Evolutionary conservation across 1,284 basidiomycete genomes (phyloP), one percentile per base, ranked within the genome.

Genomic region (Tremellales sp.): DNA sequence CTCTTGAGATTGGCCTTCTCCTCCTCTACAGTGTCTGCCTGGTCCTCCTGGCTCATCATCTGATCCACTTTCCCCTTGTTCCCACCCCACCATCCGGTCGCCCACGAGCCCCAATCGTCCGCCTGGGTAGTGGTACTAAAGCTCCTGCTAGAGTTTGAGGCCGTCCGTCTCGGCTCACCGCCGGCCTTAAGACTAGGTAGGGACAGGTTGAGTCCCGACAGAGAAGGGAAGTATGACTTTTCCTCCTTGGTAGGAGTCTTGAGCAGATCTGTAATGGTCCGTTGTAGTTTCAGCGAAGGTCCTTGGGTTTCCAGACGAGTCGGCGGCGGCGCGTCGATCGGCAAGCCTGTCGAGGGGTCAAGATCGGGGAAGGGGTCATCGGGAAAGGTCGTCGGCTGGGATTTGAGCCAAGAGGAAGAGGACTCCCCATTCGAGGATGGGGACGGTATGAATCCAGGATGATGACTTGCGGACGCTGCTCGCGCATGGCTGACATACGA

Each of bases 31-130:
- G 76, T 78, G 21, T 75, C 75, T 8, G 77, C 77, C 43, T 76
- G 75, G 66, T 86, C 84, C 40, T 81, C 79, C 34, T 83, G 79
- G 33, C 74, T 70, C 22, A 83, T 70, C 25, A 84, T 70, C 26
- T 81, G 78, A 37, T 77, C 73, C 12, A 83, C 71, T 9, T 83
- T 68, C 27, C 76, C 73, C 61, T 80, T 83, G 54, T 75, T 76
- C 3, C 60, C 60, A 21, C 31, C 37, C 66, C 66, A 70, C 66
- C 68, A 71, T 8, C 59, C 59, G 6, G 60, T 47, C 5, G 60
- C 54, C 57, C 62, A 64, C 4, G 47, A 47, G 4, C 57, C 50
- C 61, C 60, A 63, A 45, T 66, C 62, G 5, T 57, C 56, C 33
- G 54, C 48, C 5, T 35, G 21, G 1, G 57, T 31, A 7, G 56